Percentiles rank a stretch among this genome's conserved stretches.
Evolutionary conservation across 164 flowering plant species (phyloP).

Genomic region (Buxus sempervirens): DNA sequence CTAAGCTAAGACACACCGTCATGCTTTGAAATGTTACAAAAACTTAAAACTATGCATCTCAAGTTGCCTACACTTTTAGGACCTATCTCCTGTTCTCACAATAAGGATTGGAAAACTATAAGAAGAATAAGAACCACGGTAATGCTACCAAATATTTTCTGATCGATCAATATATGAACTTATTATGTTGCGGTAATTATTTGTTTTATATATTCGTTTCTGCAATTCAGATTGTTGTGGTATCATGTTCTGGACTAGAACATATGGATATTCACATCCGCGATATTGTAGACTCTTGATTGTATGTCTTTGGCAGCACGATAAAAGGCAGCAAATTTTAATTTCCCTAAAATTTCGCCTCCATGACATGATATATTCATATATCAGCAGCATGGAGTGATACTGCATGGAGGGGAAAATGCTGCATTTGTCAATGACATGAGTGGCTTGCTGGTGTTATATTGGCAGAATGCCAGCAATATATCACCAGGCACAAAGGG

Average conservation of each 20-base stretch:
- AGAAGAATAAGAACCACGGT: no score
- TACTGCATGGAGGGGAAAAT: no score
- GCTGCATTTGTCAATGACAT: no score
- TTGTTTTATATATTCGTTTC: background rate
- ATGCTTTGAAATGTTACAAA: background rate
- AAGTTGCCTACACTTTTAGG: no score
- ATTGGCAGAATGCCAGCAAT: no score
- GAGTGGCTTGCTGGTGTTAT: no score
- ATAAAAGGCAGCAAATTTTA: no score
- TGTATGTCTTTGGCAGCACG: no score
- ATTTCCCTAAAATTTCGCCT: no score
- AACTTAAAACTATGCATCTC: background rate
- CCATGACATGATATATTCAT: no score
- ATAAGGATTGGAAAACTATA: background rate
- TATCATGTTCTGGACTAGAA: background rate
- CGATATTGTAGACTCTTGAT: background rate
- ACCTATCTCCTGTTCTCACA: background rate
- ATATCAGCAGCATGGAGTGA: no score
- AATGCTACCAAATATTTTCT: background rate
- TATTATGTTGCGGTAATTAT: background rate
- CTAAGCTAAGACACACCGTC: background rate
- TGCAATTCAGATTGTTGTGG: background rate
- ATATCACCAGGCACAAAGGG: no score
- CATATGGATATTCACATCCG: background rate
- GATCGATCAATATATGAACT: background rate